Evolutionary conservation across 495 filamentous ascomycete species (phyloP), one percentile per base, ranked within the genome.

Genomic region (Emericellopsis terricola): DNA sequence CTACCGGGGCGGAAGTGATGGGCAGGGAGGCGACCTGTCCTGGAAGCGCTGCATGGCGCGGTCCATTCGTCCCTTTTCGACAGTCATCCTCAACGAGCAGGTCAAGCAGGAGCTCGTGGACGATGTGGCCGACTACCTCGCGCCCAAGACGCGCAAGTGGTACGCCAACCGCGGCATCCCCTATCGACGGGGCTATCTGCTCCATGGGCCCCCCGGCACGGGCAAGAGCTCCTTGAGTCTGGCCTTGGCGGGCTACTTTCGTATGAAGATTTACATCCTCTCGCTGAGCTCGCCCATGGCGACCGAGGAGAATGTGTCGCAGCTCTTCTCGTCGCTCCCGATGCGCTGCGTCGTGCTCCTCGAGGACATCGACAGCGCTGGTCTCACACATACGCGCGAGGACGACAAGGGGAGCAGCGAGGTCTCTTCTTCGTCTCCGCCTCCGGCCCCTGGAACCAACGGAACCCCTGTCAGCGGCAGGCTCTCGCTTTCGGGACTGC

Each of bases 121-220:
- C 21, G 89, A 96, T 47, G 78, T 93, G 44, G 78, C 81, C 42
- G 84, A 94, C 41, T 96, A 92, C 47, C 65, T 94, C 19, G 72
- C 82, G 41, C 83, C 82, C 0, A 52, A 65, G 2, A 89, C 78
- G 2, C 59, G 71, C 8, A 53, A 72, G 4, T 93, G 83, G 84
- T 93, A 93, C 44, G 65, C 73, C 3, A 73, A 76, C 44, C 59
- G 74, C 30, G 76, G 76, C 2, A 73, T 81, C 31, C 76, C 77
- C 0, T 82, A 80, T 33, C 82, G 89, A 28, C 74, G 89, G 26
- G 53, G 55, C 37, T 92, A 91, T 35, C 76, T 97, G 38, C 64
- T 97, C 6, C 78, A 84, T 34, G 89, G 89, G 15, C 84, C 87
- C 13, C 89, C 89, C 3, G 89, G 89, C 43, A 97, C 59, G 3